Evolutionary conservation across 225 moss, liverwort and hornwort species (phyloP).

Genomic region (Ulota crispa): DNA sequence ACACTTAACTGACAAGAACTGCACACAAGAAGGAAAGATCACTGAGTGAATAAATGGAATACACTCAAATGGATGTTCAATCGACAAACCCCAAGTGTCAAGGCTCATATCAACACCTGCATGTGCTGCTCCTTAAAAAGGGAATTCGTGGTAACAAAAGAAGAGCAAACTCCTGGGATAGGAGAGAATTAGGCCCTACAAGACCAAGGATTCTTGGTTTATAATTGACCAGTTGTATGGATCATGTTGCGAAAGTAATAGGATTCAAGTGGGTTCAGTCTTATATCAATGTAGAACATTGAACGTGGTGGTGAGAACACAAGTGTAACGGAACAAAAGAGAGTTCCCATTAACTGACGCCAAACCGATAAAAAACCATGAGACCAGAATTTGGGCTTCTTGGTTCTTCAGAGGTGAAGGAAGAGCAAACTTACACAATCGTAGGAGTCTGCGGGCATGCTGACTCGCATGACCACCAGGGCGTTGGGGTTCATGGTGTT

Average conservation of each 20-base stretch:
- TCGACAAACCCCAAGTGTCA: neutral
- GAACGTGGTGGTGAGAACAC: neutral
- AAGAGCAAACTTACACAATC: constrained; percentile 34
- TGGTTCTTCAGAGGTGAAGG: neutral
- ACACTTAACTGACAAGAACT: constrained; percentile 47
- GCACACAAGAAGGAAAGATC: constrained; percentile 15
- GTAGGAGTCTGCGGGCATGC: constrained; percentile 1
- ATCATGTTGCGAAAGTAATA: neutral
- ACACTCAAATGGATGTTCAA: neutral
- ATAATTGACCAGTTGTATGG: neutral
- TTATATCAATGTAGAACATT: neutral
- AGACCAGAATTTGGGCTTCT: neutral
- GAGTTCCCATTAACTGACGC: neutral
- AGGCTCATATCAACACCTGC: neutral
- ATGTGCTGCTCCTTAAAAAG: neutral
- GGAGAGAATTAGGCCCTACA: neutral
- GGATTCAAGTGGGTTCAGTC: neutral
- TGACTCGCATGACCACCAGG: constrained; percentile 36
- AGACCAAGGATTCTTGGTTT: neutral
- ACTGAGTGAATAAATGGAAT: neutral
- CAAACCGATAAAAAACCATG: neutral
- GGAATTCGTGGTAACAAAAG: neutral
- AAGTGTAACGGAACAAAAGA: neutral
- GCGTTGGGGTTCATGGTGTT: constrained; percentile 29
- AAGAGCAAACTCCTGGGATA: neutral